These are phyloP conservation scores for Aquilaria yunnanensis DNA, from an alignment of 345 rosid species.

Conservation along the genomic window DNA sequence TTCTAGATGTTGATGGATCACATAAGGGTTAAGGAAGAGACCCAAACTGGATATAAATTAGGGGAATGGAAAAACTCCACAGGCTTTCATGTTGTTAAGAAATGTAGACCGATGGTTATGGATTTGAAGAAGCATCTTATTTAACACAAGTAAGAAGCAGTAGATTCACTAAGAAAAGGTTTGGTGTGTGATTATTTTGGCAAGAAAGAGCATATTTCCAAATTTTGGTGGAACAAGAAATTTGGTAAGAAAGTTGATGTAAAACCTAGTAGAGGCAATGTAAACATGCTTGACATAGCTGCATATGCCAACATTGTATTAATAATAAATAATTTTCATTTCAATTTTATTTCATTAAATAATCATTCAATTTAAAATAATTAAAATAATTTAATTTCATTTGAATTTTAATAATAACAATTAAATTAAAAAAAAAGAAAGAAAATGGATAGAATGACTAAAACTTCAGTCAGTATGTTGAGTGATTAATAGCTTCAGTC, in stretches of 20 bases:
- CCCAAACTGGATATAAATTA: conserved; percentile 20
- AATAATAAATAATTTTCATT: too few species aligned
- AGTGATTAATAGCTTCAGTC: too few species aligned
- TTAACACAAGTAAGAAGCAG: conserved; percentile 26
- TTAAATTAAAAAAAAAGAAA: too few species aligned
- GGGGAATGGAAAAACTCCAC: conserved; percentile 21
- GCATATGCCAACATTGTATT: conserved; percentile 12
- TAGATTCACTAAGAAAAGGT: conserved; percentile 25
- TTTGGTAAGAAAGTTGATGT: conserved; percentile 19
- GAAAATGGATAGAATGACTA: too few species aligned
- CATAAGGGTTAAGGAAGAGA: conserved; percentile 48
- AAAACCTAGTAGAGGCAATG: conserved; percentile 14
- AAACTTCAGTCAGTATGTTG: too few species aligned
- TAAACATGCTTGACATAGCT: conserved; percentile 10
- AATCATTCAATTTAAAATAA: too few species aligned
- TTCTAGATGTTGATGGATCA: conserved; percentile 52
- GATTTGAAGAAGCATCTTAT: conserved; percentile 31
- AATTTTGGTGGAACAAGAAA: conserved; percentile 38
- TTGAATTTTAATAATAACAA: too few species aligned
- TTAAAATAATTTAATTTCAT: too few species aligned
- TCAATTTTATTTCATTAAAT: too few species aligned
- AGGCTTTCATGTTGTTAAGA: conserved; percentile 16
- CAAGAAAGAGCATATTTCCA: conserved; percentile 59
- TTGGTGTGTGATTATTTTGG: conserved; percentile 45
- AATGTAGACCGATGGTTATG: conserved; percentile 28